These are phyloP conservation scores for Daldinia vernicosa DNA, from an alignment of 495 filamentous ascomycete species.

Conservation along the genomic window DNA sequence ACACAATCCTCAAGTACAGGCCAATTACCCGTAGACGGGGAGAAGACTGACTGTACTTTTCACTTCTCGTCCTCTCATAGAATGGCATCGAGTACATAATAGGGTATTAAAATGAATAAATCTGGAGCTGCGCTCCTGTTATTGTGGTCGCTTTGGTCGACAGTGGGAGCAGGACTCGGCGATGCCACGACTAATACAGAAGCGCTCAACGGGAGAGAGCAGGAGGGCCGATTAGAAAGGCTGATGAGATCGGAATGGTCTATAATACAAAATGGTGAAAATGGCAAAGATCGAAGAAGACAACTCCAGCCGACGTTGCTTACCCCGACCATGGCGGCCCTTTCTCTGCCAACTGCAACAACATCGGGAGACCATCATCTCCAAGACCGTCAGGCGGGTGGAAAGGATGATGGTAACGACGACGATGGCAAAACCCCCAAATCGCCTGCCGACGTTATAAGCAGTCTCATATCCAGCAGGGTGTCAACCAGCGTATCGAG, in stretches of 20 bases:
- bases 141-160: conserved; percentile 31
- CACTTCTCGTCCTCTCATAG: conserved; percentile 3
- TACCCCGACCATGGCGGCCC: neutral
- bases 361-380: neutral
- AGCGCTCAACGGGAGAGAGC: neutral
- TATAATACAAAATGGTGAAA: neutral
- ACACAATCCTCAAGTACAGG: conserved; percentile 5
- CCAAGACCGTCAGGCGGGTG: conserved; percentile 13
- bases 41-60: neutral
- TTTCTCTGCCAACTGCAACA: neutral
- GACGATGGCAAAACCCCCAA: neutral
- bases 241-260: conserved; percentile 1
- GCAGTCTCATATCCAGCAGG: neutral
- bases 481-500: conserved; percentile 28
- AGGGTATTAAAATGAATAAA: conserved; percentile 30
- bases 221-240: neutral
- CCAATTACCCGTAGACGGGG: neutral
- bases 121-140: conserved; percentile 20
- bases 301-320: neutral
- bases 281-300: neutral
- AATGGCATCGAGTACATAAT: conserved; percentile 30
- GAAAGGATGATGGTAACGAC: conserved; percentile 1
- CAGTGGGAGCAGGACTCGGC: conserved; percentile 1
- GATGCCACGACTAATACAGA: neutral
- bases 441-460: neutral